These are phyloP conservation scores for Roridomyces roridus DNA, from an alignment of 768 basidiomycete genomes.

Conservation along the genomic window DNA sequence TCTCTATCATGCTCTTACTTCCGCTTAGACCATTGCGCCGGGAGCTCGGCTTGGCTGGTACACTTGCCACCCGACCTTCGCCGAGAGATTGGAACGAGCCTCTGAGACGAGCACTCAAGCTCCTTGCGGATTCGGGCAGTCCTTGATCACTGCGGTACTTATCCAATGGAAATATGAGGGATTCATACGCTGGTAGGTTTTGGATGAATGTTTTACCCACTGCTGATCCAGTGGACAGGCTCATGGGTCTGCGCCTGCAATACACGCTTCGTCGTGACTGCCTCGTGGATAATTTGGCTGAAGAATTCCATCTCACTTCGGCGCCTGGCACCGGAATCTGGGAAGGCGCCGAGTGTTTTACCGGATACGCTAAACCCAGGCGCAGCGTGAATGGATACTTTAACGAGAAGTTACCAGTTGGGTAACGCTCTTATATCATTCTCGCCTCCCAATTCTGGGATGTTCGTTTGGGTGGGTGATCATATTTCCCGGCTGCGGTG, in stretches of 20 bases:
- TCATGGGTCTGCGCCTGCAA: slow-evolving; percentile 56
- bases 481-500: not conserved
- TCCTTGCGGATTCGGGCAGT: slow-evolving; percentile 76
- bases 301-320: slow-evolving; percentile 64
- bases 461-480: slow-evolving; percentile 74
- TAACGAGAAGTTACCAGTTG: slow-evolving; percentile 46
- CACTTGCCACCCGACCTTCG: slow-evolving; percentile 77
- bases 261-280: slow-evolving; percentile 66
- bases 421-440: slow-evolving; percentile 61
- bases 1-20: not conserved
- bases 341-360: slow-evolving; percentile 49
- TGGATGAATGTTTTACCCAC: not conserved
- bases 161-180: slow-evolving; percentile 72
- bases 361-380: slow-evolving; percentile 46
- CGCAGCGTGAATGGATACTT: slow-evolving; percentile 23
- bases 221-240: not conserved
- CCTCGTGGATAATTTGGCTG: slow-evolving; percentile 66
- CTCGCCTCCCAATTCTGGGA: slow-evolving; percentile 80
- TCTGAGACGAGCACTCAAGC: slow-evolving; percentile 73
- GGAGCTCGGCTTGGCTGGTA: slow-evolving; percentile 83
- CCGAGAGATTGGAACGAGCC: slow-evolving; percentile 74
- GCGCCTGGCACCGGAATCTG: slow-evolving; percentile 36
- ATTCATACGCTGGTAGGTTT: slow-evolving; percentile 77
- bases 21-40: slow-evolving; percentile 66
- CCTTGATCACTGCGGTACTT: slow-evolving; percentile 66